phyloP scores from a whole-genome alignment of 2,329 filamentous ascomycete species.

The Hymenoscyphus occultus region DNA sequence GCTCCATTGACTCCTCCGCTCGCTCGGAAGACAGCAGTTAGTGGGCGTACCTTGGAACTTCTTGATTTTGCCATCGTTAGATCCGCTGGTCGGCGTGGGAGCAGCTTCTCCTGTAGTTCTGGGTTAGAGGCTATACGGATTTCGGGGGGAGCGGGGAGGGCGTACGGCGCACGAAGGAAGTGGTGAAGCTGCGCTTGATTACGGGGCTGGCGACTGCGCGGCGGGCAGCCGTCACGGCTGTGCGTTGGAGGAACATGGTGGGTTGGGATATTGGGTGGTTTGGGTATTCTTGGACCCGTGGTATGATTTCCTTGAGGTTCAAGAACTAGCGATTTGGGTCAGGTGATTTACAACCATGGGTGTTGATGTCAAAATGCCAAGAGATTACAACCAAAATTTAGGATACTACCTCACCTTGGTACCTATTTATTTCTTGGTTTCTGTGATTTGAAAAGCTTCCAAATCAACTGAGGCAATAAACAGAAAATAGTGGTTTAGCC shows the following conservation, averaged over 20 bases:
- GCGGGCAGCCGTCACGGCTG: slow-evolving; percentile 58
- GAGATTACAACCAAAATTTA: too few species aligned
- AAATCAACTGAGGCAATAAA: too few species aligned
- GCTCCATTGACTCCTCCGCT: slow-evolving; percentile 5
- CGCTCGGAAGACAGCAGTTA: slow-evolving; percentile 8
- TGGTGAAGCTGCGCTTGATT: slow-evolving; percentile 58
- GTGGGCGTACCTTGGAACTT: slow-evolving; percentile 34
- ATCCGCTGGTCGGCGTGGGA: slow-evolving; percentile 21
- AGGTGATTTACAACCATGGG: not conserved
- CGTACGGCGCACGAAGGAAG: slow-evolving; percentile 60
- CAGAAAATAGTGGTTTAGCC: too few species aligned
- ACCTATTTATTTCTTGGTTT: too few species aligned
- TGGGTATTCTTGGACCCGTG: not conserved
- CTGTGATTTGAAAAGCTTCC: too few species aligned
- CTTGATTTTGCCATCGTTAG: slow-evolving; percentile 33
- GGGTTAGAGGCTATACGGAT: not conserved
- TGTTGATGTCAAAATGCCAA: not conserved
- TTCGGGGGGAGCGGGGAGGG: slow-evolving; percentile 22
- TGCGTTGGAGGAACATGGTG: slow-evolving; percentile 63
- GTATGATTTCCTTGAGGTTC: not conserved
- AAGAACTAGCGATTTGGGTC: not conserved
- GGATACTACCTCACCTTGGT: too few species aligned
- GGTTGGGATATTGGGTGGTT: slow-evolving; percentile 27
- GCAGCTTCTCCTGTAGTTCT: slow-evolving; percentile 30
- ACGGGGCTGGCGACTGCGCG: slow-evolving; percentile 53